A percentile compares a stretch with the other conserved stretches of the same genome.
Evolutionary conservation across 2,329 filamentous ascomycete genomes (phyloP).

Genomic region (Neurospora sp.): DNA sequence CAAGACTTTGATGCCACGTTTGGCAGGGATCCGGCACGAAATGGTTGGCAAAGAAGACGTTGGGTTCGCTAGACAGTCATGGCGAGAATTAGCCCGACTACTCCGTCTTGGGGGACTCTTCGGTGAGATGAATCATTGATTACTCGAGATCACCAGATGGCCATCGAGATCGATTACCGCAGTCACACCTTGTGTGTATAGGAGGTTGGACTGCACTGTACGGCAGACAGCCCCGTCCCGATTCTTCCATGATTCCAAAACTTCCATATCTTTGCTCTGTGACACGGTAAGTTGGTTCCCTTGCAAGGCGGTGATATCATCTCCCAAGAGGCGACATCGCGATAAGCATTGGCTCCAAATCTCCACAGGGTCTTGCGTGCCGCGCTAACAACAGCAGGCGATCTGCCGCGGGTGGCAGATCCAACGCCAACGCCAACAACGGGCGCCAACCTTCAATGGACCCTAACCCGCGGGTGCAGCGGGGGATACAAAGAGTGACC

Average conservation of each 20-base stretch:
- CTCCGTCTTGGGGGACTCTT: not conserved
- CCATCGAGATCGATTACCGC: not conserved
- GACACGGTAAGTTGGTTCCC: not conserved
- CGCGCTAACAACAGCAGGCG: not conserved
- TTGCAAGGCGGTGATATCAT: not conserved
- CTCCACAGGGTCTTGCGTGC: not conserved
- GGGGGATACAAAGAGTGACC: too few relatives aligned
- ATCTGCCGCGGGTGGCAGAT: not conserved
- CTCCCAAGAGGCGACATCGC: not conserved
- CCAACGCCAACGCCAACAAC: not conserved
- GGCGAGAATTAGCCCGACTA: not conserved
- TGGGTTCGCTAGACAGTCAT: not conserved
- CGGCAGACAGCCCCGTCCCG: not conserved
- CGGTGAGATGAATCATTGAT: not conserved
- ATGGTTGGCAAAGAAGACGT: conserved; percentile 8
- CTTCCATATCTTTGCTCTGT: not conserved
- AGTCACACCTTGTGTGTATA: not conserved
- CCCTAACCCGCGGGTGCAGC: not conserved
- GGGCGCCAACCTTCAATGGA: not conserved
- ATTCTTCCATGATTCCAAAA: not conserved
- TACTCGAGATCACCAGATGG: not conserved
- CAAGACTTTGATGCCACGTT: conserved; percentile 14
- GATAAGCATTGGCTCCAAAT: not conserved
- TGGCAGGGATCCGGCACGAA: conserved; percentile 11
- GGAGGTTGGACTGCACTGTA: not conserved